A percentile compares a stretch with the other conserved stretches of the same genome.
phyloP scores from a whole-genome alignment of 2,329 filamentous ascomycete species.

The Dactylellina cionopaga region DNA sequence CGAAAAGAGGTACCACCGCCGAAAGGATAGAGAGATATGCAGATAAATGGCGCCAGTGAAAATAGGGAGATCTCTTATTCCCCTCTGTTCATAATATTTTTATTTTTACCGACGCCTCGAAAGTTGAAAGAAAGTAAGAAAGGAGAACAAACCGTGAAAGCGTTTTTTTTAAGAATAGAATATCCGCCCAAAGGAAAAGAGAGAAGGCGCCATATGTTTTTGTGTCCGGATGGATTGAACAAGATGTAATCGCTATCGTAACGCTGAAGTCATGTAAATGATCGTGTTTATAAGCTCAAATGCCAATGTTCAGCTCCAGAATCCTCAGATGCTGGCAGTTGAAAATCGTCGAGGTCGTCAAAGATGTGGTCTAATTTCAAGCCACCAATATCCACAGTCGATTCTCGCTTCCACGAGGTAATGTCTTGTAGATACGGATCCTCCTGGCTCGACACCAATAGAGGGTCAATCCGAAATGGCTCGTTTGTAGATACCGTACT shows the following conservation, averaged over 20 bases:
- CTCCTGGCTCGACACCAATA: conserved; percentile 4
- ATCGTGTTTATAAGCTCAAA: conserved; percentile 25
- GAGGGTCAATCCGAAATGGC: neutral
- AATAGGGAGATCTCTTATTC: neutral
- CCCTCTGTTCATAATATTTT: too few relatives aligned
- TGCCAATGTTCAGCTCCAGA: conserved; percentile 33
- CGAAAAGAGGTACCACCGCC: conserved; percentile 11
- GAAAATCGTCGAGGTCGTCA: conserved; percentile 43
- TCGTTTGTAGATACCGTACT: conserved; percentile 7
- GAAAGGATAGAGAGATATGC: neutral
- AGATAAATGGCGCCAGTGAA: conserved; percentile 1
- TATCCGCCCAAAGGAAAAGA: neutral
- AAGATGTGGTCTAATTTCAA: conserved; percentile 16
- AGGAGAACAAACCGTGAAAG: neutral
- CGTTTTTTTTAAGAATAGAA: too few relatives aligned
- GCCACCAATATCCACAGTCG: conserved; percentile 1
- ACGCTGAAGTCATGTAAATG: neutral
- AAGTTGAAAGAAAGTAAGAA: too few relatives aligned
- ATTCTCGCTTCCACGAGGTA: conserved; percentile 24
- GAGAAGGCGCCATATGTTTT: neutral
- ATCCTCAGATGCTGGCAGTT: conserved; percentile 35
- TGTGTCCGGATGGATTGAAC: too few relatives aligned
- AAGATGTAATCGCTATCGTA: neutral
- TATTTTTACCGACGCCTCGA: too few relatives aligned
- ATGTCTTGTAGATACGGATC: conserved; percentile 36